Conservation (phyloP, 352 stramenopile genomes). For the Phytophthora boehmeriae region DNA sequence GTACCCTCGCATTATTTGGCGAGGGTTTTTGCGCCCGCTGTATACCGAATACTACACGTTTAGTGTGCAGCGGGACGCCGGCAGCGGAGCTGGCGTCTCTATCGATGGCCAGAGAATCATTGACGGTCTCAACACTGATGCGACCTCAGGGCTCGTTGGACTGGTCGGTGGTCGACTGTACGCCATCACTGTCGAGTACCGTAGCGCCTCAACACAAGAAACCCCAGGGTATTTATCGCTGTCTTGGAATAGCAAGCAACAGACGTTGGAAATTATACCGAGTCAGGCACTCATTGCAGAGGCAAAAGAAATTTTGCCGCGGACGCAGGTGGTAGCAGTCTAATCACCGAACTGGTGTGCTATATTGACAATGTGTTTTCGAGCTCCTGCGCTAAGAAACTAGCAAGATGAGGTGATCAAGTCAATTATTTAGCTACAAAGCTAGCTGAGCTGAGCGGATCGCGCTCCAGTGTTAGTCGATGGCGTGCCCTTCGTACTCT, state of each 20-base stretch:
- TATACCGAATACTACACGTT: constrained; percentile 53
- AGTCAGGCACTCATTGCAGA: constrained; percentile 21
- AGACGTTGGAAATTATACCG: constrained; percentile 19
- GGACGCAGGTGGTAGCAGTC: constrained; percentile 26
- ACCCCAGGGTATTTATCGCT: constrained; percentile 20
- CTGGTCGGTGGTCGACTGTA: constrained; percentile 40
- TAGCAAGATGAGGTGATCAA: too few relatives aligned
- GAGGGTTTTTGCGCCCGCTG: constrained; percentile 45
- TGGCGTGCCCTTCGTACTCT: constrained; percentile 30
- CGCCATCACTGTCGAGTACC: constrained; percentile 56
- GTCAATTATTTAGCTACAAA: not conserved
- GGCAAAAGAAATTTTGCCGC: constrained; percentile 27
- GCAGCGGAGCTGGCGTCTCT: constrained; percentile 33
- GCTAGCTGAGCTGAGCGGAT: constrained; percentile 24
- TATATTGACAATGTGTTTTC: not conserved
- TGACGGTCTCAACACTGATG: constrained; percentile 42
- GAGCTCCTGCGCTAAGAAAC: not conserved
- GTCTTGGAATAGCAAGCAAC: constrained; percentile 24
- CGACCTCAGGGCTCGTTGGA: constrained; percentile 14
- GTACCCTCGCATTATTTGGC: constrained; percentile 52
- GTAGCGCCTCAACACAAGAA: constrained; percentile 19
- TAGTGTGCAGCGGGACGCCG: constrained; percentile 22
- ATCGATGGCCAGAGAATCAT: constrained; percentile 42
- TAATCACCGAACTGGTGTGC: not conserved
- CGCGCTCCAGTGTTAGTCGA: constrained; percentile 14